Evolutionary conservation across 768 basidiomycete genomes (phyloP), one percentile per base, ranked within the genome.

Genomic region (Cystobasidium onofrii): DNA sequence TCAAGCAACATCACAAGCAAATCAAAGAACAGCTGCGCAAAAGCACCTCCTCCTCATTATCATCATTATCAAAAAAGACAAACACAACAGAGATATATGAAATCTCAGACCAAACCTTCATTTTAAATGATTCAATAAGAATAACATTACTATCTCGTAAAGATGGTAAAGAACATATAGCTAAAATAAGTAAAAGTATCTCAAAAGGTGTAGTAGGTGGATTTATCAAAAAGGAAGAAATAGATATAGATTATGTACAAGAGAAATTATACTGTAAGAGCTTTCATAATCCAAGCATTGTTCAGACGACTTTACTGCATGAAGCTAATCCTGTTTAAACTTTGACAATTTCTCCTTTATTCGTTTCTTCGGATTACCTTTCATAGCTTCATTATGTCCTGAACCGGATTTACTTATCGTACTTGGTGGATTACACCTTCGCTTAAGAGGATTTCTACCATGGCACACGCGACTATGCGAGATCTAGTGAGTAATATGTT

Each of bases 371-470:
- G 12, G 27, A 12, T 18, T 10, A 1, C 0, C 1, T 0, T 1
- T 0, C 15, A 15, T 55, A 78, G 77, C 76, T 1, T 74, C 76
- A 4, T 64, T 73, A 0, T 57, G 76, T 10, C 17, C 65, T 4
- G 78, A 78, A 67, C 78, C 78, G 0, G 76, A 78, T 29, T 69
- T 78, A 0, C 41, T 78, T 17, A 41, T 77, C 29, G 78, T 78
- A 6, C 70, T 77, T 13, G 78, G 78, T 6, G 78, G 78, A 1
- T 73, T 76, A 1, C 75, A 77, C 60, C 65, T 77, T 1, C 75
- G 78, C 18, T 57, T 78, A 13, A 63, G 41, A 0, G 78, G 76
- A 1, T 78, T 78, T 52, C 78, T 76, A 6, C 78, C 78, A 0
- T 78, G 78, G 78, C 78, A 77, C 31, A 36, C 76, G 17, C 61